These are phyloP conservation scores for Aspergillus baeticus DNA, from an alignment of 495 filamentous ascomycete genomes.

Conservation along the genomic window DNA sequence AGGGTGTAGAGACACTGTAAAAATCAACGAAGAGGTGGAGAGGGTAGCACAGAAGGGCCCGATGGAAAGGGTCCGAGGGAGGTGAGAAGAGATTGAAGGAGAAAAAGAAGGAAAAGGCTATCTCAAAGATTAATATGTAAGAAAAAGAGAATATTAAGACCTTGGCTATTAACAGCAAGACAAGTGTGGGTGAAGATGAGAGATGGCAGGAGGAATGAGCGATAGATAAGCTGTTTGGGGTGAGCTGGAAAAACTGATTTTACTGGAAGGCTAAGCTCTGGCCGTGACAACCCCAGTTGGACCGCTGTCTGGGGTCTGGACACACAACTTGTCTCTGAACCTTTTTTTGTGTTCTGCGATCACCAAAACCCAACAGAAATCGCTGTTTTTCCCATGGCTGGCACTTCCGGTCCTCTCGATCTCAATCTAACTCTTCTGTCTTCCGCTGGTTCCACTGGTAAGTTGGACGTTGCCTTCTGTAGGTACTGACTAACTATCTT, in stretches of 20 bases:
- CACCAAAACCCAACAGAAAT: too few species aligned
- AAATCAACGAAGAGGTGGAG: not conserved
- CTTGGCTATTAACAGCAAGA: constrained; percentile 7
- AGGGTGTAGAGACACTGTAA: not conserved
- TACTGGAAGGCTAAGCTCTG: constrained; percentile 9
- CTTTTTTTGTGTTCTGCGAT: too few species aligned
- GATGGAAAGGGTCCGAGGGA: constrained; percentile 2
- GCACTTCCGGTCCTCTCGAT: too few species aligned
- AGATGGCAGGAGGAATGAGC: not conserved
- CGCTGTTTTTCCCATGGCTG: too few species aligned
- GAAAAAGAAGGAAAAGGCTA: constrained; percentile 1
- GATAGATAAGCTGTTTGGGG: constrained; percentile 24
- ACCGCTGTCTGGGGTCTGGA: too few species aligned
- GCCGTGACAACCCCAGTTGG: not conserved
- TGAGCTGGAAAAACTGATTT: constrained; percentile 25
- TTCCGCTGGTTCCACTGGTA: too few species aligned
- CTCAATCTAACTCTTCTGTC: too few species aligned
- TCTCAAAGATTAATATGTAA: constrained; percentile 15
- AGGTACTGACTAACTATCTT: too few species aligned
- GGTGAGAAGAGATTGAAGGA: not conserved
- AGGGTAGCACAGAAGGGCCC: constrained; percentile 15
- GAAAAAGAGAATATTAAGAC: constrained; percentile 12
- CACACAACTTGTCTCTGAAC: too few species aligned
- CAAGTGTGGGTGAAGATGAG: not conserved
- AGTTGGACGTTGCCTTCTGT: too few species aligned